Conservation (phyloP, 106 monocot species). For the Acorus calamus region DNA sequence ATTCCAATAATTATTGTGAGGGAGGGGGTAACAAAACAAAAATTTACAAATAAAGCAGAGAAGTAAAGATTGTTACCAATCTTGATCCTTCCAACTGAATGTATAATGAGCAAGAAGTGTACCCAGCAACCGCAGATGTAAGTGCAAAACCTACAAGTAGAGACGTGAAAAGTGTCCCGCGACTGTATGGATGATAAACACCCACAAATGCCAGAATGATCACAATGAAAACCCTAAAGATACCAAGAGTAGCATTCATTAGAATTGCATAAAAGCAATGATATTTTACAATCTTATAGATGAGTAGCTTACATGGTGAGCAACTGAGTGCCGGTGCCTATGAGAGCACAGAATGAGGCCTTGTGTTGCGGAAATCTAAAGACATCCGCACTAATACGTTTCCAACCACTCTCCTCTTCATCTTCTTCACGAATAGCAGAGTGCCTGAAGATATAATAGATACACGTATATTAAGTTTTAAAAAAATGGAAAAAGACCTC, state of each 20-base stretch:
- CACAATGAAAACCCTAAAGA: constrained; percentile 12
- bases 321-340: constrained; percentile 23
- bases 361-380: constrained; percentile 19
- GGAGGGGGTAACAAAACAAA: not conserved
- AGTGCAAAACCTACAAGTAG: constrained; percentile 20
- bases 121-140: constrained; percentile 23
- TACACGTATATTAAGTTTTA: not conserved
- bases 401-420: constrained; percentile 26
- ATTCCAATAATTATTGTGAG: not conserved
- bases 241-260: not conserved
- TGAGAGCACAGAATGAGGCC: constrained; percentile 17
- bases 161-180: constrained; percentile 19
- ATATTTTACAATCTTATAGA: not conserved
- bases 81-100: constrained; percentile 21
- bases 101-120: constrained; percentile 14
- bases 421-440: constrained; percentile 19
- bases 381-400: constrained; percentile 23
- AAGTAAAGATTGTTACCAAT: constrained; percentile 10
- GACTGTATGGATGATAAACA: constrained; percentile 23
- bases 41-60: not conserved
- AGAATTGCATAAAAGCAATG: not conserved
- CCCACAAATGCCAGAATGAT: constrained; percentile 19
- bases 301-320: constrained; percentile 12
- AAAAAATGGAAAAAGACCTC: not conserved
- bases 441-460: constrained; percentile 3